Conservation (phyloP, 2,329 filamentous ascomycete species). For the Cladosporium sp. region DNA sequence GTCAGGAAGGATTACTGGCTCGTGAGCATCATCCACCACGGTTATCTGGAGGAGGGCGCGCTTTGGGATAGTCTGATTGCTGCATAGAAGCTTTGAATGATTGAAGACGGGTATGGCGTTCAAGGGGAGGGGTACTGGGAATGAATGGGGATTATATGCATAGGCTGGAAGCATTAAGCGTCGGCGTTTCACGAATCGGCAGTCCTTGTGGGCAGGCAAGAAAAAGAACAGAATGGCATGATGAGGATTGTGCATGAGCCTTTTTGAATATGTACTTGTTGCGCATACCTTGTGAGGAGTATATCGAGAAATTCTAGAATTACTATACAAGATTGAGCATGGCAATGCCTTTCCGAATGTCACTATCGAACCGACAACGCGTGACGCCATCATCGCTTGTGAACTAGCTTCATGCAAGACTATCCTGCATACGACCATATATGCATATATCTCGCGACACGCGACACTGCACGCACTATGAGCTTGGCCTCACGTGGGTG, state of each 20-base stretch:
- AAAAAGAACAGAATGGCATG: background rate
- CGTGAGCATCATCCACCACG: conserved; percentile 86
- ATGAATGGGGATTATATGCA: background rate
- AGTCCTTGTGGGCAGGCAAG: background rate
- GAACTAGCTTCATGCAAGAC: too few species aligned
- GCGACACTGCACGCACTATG: background rate
- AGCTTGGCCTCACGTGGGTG: background rate
- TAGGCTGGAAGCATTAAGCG: conserved; percentile 2
- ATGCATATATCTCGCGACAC: too few species aligned
- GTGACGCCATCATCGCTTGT: too few species aligned
- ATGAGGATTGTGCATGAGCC: background rate
- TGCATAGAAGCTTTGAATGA: background rate
- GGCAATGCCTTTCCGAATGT: background rate
- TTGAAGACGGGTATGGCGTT: background rate
- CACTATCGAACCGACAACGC: too few species aligned
- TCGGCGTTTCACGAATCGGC: background rate
- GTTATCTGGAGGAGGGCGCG: conserved; percentile 69
- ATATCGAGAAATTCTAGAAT: background rate
- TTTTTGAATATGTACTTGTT: background rate
- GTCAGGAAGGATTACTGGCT: conserved; percentile 76
- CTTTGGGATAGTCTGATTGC: conserved; percentile 60
- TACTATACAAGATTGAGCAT: background rate
- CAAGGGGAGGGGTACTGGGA: background rate
- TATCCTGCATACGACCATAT: too few species aligned
- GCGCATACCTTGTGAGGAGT: background rate